Percentiles rank a stretch among this genome's conserved stretches.
phyloP scores from a whole-genome alignment of 768 basidiomycete genomes.

The Botryobasidium botryosum region DNA sequence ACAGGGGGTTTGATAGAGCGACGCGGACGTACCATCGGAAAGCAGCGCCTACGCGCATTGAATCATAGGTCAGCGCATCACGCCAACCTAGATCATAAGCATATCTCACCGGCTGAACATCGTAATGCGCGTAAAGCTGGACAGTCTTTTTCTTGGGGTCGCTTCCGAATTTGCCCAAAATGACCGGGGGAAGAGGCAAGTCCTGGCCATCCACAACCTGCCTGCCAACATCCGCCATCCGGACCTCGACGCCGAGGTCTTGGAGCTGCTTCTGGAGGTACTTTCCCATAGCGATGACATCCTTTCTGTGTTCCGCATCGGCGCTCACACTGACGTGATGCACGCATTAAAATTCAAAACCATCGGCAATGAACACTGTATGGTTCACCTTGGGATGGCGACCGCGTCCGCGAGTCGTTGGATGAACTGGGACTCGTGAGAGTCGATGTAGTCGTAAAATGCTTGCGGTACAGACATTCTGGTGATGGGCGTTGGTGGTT shows the following conservation, averaged over 20 bases:
- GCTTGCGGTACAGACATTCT: constrained; percentile 18
- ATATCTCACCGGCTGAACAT: constrained; percentile 68
- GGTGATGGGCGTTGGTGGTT: background rate
- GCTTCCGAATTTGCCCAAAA: constrained; percentile 65
- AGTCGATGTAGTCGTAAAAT: constrained; percentile 40
- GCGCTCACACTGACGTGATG: constrained; percentile 39
- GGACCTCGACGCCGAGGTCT: constrained; percentile 61
- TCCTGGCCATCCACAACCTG: constrained; percentile 58
- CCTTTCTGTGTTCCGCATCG: constrained; percentile 49
- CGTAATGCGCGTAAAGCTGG: constrained; percentile 86
- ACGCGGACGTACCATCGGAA: background rate
- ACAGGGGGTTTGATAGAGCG: background rate
- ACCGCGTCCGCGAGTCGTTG: constrained; percentile 65
- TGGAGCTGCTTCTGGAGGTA: constrained; percentile 64
- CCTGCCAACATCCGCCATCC: constrained; percentile 56
- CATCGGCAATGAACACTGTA: constrained; percentile 9
- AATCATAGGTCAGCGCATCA: background rate
- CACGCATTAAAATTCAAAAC: constrained; percentile 5
- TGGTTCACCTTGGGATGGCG: constrained; percentile 68
- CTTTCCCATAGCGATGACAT: constrained; percentile 73
- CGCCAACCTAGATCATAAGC: background rate
- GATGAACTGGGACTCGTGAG: constrained; percentile 57
- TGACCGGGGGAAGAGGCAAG: constrained; percentile 60
- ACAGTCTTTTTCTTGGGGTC: constrained; percentile 88
- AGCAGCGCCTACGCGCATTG: background rate